Conservation (phyloP, 2,329 filamentous ascomycete species). For the Alternaria triticina region DNA sequence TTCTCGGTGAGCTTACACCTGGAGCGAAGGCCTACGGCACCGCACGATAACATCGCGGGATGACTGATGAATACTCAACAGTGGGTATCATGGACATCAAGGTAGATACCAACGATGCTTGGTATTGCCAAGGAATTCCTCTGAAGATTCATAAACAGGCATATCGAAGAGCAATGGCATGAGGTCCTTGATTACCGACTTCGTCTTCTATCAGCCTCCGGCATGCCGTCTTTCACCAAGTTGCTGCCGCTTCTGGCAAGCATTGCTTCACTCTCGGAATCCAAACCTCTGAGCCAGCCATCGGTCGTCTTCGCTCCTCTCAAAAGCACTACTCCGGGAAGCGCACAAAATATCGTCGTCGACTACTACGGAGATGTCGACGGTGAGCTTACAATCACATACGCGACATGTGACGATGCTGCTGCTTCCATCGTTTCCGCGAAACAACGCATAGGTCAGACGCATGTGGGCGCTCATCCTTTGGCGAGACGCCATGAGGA, state of each 20-base stretch:
- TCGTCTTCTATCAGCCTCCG: neutral
- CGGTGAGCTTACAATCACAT: conserved; percentile 30
- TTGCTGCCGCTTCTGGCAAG: neutral
- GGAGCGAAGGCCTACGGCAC: neutral
- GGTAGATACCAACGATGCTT: neutral
- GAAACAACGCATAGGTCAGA: conserved; percentile 23
- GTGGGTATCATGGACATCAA: neutral
- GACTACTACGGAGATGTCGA: conserved; percentile 20
- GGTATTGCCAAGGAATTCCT: neutral
- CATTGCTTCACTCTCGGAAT: neutral
- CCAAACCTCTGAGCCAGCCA: neutral
- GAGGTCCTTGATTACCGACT: neutral
- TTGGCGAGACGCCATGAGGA: conserved; percentile 24
- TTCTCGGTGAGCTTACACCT: neutral
- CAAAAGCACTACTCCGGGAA: neutral
- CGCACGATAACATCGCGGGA: neutral
- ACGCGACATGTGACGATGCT: conserved; percentile 22
- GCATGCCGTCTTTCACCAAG: neutral
- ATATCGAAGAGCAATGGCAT: neutral
- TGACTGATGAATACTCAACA: neutral
- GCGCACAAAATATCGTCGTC: conserved; percentile 25
- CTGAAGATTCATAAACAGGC: neutral
- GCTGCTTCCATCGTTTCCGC: conserved; percentile 1
- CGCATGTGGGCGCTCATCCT: conserved; percentile 28
- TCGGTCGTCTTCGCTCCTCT: neutral